A percentile compares a stretch with the other conserved stretches of the same genome.
Conservation (phyloP, 2,329 filamentous ascomycete genomes). For the Paecilomyces dactylethromorphus region DNA sequence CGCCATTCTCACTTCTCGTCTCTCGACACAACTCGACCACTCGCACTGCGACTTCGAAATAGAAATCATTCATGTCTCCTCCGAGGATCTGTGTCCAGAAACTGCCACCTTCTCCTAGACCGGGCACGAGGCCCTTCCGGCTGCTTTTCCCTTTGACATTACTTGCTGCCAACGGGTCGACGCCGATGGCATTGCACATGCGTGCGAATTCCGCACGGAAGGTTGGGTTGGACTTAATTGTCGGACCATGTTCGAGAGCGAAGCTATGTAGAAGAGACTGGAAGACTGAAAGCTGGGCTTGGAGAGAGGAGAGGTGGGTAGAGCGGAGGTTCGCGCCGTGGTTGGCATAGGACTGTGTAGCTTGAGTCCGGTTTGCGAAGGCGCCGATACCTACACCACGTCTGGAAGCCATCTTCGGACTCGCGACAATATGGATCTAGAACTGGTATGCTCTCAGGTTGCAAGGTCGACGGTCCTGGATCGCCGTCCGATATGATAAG, state of each 20-base stretch:
- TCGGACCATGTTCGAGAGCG: conserved; percentile 85
- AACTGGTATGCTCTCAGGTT: not conserved
- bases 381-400: conserved; percentile 80
- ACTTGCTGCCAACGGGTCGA: conserved; percentile 79
- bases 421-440: not conserved
- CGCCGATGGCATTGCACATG: conserved; percentile 96
- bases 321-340: conserved; percentile 84
- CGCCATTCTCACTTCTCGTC: conserved; percentile 85
- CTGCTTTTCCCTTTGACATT: conserved; percentile 46
- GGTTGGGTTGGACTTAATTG: conserved; percentile 89
- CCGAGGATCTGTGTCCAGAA: conserved; percentile 93
- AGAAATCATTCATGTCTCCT: conserved; percentile 92
- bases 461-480: not conserved
- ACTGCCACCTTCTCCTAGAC: conserved; percentile 49
- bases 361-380: conserved; percentile 77
- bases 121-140: conserved; percentile 33
- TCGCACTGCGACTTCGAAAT: conserved; percentile 93
- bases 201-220: conserved; percentile 97
- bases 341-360: conserved; percentile 80
- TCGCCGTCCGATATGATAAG: not conserved
- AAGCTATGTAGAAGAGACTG: conserved; percentile 93
- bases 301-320: conserved; percentile 75
- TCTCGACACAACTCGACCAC: conserved; percentile 88
- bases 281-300: conserved; percentile 92
- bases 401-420: conserved; percentile 36